These are phyloP conservation scores for Wakefieldia striispora DNA, from an alignment of 768 basidiomycete genomes.

Conservation along the genomic window DNA sequence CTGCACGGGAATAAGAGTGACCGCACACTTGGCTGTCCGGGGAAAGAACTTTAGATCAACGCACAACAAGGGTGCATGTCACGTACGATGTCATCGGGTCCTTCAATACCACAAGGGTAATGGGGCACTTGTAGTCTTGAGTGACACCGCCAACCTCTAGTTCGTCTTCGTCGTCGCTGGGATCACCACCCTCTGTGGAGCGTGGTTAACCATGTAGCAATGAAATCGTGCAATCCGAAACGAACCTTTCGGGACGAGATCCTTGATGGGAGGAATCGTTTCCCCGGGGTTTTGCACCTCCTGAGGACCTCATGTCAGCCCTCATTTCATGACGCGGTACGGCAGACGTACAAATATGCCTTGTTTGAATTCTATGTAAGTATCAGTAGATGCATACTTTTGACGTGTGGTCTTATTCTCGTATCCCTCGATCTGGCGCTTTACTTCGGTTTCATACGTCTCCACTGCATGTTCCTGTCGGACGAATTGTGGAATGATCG, in stretches of 20 bases:
- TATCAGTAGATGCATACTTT: constrained; percentile 65
- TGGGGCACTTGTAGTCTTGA: constrained; percentile 81
- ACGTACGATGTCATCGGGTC: constrained; percentile 84
- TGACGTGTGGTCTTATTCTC: constrained; percentile 66
- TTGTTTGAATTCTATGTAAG: constrained; percentile 63
- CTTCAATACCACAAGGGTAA: constrained; percentile 62
- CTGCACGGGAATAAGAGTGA: constrained; percentile 77
- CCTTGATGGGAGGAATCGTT: constrained; percentile 75
- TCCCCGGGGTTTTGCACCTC: constrained; percentile 62
- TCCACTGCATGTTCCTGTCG: constrained; percentile 51
- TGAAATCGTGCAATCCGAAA: background rate
- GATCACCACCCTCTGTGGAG: constrained; percentile 69
- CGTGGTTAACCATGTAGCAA: background rate
- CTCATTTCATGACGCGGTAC: background rate
- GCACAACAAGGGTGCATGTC: background rate
- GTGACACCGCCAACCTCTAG: constrained; percentile 84
- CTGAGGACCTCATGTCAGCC: constrained; percentile 36
- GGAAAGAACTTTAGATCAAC: background rate
- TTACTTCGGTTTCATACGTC: constrained; percentile 49
- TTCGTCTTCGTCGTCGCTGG: constrained; percentile 84
- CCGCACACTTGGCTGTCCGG: constrained; percentile 57
- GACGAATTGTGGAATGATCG: background rate
- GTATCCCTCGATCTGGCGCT: constrained; percentile 46
- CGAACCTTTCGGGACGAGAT: constrained; percentile 68
- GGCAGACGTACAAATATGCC: constrained; percentile 57